phyloP scores from a whole-genome alignment of 805 yeast species.

The Wickerhamomyces mucosus region DNA sequence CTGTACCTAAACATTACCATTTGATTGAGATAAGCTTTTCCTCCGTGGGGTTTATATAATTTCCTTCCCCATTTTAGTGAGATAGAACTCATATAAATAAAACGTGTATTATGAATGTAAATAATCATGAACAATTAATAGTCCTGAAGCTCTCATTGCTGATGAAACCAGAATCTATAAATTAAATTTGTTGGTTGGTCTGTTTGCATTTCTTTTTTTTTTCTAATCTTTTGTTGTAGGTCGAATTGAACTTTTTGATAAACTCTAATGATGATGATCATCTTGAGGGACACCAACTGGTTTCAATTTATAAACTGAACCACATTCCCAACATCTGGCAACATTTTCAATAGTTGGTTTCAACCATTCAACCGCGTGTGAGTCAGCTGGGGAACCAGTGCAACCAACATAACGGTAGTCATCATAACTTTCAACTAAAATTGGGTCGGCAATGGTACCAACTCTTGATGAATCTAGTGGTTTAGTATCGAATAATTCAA shows the following conservation, averaged over 20 bases:
- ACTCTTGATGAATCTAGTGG: conserved; percentile 81
- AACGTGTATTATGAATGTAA: too few species aligned
- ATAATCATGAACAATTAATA: neutral
- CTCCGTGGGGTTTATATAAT: too few species aligned
- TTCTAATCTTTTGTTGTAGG: neutral
- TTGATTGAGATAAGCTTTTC: too few species aligned
- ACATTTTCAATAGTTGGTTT: conserved; percentile 74
- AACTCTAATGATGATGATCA: conserved; percentile 36
- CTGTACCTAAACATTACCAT: too few species aligned
- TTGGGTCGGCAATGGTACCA: conserved; percentile 89
- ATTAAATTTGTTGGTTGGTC: neutral
- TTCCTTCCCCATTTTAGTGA: too few species aligned
- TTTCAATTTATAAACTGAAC: conserved; percentile 85
- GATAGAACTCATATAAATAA: too few species aligned
- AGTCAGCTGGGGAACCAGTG: conserved; percentile 90
- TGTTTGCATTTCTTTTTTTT: neutral
- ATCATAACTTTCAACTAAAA: conserved; percentile 81
- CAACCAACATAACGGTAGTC: conserved; percentile 95
- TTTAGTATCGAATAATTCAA: conserved; percentile 83
- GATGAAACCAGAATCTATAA: neutral
- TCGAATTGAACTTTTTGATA: conserved; percentile 1
- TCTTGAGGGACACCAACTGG: conserved; percentile 73
- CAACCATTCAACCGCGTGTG: conserved; percentile 89
- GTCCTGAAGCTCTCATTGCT: neutral
- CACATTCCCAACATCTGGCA: conserved; percentile 98